Evolutionary conservation across 768 basidiomycete species (phyloP).

Genomic region (Leccinum rimulosum): DNA sequence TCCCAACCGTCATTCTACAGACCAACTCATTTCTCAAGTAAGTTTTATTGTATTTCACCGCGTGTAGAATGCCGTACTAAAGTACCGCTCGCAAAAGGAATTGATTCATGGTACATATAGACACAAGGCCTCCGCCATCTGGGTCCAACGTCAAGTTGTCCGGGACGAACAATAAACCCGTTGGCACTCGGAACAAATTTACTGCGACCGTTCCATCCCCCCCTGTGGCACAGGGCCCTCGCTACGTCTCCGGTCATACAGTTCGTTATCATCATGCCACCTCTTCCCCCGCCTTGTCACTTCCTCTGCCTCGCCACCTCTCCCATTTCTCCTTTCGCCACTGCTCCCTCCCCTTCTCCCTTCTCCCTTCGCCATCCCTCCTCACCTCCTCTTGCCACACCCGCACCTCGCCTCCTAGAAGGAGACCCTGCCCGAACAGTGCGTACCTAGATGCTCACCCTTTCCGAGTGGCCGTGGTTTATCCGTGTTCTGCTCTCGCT

Average conservation of each 20-base stretch:
- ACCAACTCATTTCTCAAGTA: constrained; percentile 17
- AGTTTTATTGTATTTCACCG: constrained; percentile 5
- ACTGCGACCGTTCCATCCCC: constrained; percentile 2
- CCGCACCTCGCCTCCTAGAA: too few species aligned
- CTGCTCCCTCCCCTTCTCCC: too few species aligned
- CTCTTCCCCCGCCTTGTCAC: too few species aligned
- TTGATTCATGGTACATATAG: constrained; percentile 6
- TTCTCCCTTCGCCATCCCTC: too few species aligned
- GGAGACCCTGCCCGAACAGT: too few species aligned
- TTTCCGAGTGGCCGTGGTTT: too few species aligned
- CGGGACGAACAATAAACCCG: constrained; percentile 33
- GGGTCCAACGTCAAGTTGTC: constrained; percentile 28
- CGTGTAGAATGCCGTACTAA: background rate
- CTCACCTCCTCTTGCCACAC: too few species aligned
- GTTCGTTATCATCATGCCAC: too few species aligned
- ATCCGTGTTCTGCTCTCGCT: too few species aligned
- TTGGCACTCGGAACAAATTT: constrained; percentile 29
- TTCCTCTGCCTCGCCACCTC: too few species aligned
- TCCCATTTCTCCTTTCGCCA: too few species aligned
- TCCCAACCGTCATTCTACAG: constrained; percentile 12
- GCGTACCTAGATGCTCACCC: too few species aligned
- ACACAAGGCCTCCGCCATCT: constrained; percentile 10
- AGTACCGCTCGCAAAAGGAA: constrained; percentile 19
- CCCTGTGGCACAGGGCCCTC: background rate
- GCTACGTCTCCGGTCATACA: background rate